A percentile compares a stretch with the other conserved stretches of the same genome.
phyloP scores from a whole-genome alignment of 768 basidiomycete genomes.

The Tephrocybe sp. region DNA sequence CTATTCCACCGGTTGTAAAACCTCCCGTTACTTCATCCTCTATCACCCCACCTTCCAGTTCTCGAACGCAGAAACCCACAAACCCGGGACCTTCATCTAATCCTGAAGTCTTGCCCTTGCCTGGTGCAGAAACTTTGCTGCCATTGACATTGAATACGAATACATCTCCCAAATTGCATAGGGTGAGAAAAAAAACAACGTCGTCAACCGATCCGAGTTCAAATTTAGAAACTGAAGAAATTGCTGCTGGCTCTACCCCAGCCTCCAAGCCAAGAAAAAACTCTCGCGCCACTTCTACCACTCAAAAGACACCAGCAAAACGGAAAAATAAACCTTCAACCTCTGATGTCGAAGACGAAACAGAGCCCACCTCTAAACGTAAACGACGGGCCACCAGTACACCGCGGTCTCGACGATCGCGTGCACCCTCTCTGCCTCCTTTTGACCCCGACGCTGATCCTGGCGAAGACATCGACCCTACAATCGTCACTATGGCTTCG shows the following conservation, averaged over 20 bases:
- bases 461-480: conserved; percentile 81
- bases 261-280: conserved; percentile 2
- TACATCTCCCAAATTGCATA: not conserved
- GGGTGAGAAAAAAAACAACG: not conserved
- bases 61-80: not conserved
- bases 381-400: conserved; percentile 24
- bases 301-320: conserved; percentile 8
- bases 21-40: conserved; percentile 1
- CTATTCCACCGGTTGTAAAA: conserved; percentile 1
- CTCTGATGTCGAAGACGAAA: conserved; percentile 15
- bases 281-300: not conserved
- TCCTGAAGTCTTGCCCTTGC: not conserved
- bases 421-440: conserved; percentile 49
- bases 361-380: conserved; percentile 8
- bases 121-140: conserved; percentile 12
- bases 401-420: conserved; percentile 35
- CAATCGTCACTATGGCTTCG: conserved; percentile 76
- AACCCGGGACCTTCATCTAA: not conserved
- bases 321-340: conserved; percentile 18
- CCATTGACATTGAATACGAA: conserved; percentile 1
- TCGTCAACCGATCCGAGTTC: not conserved
- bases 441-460: conserved; percentile 61
- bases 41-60: not conserved
- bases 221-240: not conserved
- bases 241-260: not conserved